phyloP scores from a whole-genome alignment of 176 grass and related monocot genomes.

The Carex kokanica region DNA sequence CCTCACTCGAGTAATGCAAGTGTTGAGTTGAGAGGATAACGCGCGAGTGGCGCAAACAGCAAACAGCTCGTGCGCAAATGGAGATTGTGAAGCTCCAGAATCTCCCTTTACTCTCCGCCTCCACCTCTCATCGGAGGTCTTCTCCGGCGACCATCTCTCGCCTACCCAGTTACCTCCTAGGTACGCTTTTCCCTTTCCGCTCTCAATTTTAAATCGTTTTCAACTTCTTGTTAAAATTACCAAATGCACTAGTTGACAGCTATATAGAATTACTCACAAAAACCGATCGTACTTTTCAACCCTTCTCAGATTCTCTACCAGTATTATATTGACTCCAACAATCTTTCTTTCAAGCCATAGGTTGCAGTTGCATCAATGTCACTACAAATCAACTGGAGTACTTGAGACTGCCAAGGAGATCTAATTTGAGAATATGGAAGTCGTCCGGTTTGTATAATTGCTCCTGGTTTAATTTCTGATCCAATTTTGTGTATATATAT shows the following conservation, averaged over 20 bases:
- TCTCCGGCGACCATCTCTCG: not conserved
- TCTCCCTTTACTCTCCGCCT: constrained; percentile 36
- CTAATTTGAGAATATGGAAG: constrained; percentile 11
- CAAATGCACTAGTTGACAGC: no score
- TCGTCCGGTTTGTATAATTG: constrained; percentile 41
- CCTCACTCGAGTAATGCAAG: not conserved
- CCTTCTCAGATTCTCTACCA: no score
- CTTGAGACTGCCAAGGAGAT: not conserved
- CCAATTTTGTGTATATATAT: no score
- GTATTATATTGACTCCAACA: no score
- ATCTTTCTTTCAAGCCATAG: no score
- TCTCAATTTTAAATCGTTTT: no score
- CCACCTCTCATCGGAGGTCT: not conserved
- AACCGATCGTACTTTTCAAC: no score
- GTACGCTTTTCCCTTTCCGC: no score
- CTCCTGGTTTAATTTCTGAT: no score
- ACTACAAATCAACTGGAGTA: not conserved
- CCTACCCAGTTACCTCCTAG: constrained; percentile 4
- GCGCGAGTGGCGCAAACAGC: constrained; percentile 33
- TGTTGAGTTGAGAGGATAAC: not conserved
- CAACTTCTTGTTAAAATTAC: no score
- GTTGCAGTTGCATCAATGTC: constrained; percentile 13
- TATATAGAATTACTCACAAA: no score
- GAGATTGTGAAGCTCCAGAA: constrained; percentile 32
- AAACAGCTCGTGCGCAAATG: constrained; percentile 39